A percentile compares a stretch with the other conserved stretches of the same genome.
phyloP scores from a whole-genome alignment of 2,329 filamentous ascomycete species.

The Cladosporium sp. region DNA sequence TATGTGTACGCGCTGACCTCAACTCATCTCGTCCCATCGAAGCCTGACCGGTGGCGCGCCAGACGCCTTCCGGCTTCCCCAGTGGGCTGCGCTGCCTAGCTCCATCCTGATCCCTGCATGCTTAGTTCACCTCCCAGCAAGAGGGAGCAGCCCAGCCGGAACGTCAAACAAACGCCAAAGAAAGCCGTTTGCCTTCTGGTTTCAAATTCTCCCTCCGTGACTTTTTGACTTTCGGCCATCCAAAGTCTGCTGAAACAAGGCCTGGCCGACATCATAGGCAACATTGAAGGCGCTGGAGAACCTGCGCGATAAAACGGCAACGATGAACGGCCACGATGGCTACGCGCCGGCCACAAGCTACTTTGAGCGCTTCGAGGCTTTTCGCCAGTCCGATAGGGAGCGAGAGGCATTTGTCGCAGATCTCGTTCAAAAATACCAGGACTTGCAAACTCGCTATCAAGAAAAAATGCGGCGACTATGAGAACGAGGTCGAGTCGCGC shows the following conservation, averaged over 20 bases:
- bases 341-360: slow-evolving; percentile 20
- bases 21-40: not conserved
- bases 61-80: slow-evolving; percentile 1
- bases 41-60: slow-evolving; percentile 11
- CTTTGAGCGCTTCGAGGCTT: slow-evolving; percentile 33
- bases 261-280: not conserved
- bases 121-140: not conserved
- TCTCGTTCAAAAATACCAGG: slow-evolving; percentile 34
- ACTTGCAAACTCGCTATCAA: slow-evolving; percentile 35
- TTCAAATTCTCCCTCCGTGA: not conserved
- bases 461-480: slow-evolving; percentile 38
- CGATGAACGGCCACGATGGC: slow-evolving; percentile 26
- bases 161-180: slow-evolving; percentile 1
- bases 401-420: slow-evolving; percentile 35
- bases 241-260: slow-evolving; percentile 1
- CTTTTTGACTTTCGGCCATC: slow-evolving; percentile 13
- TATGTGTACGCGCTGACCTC: slow-evolving; percentile 8
- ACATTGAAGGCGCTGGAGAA: not conserved
- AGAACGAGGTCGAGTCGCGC: slow-evolving; percentile 39
- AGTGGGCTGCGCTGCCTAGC: slow-evolving; percentile 11
- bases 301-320: not conserved
- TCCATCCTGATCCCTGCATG: slow-evolving; percentile 7
- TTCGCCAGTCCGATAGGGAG: slow-evolving; percentile 35
- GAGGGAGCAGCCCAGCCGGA: not conserved
- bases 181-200: slow-evolving; percentile 3